Evolutionary conservation across 1,284 basidiomycete species (phyloP).

Genomic region (Apiotrichum gracile): DNA sequence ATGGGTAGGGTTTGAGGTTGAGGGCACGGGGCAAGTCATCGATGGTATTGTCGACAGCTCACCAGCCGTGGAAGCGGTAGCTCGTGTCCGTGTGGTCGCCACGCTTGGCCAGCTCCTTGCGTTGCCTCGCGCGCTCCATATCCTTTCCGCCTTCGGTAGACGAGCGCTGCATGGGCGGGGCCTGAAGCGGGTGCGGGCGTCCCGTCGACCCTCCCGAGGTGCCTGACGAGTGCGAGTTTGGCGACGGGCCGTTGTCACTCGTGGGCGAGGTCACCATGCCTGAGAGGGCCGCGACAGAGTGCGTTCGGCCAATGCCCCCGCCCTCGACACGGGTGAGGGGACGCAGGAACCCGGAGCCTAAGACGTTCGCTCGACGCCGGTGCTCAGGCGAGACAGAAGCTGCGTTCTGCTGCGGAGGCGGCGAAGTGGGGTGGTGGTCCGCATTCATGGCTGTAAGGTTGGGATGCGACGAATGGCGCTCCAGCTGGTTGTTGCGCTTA

Average conservation of each 20-base stretch:
- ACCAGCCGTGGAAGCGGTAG: slow-evolving; percentile 44
- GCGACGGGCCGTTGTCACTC: not conserved
- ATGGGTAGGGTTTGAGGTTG: not conserved
- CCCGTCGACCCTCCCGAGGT: not conserved
- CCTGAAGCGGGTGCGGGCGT: slow-evolving; percentile 4
- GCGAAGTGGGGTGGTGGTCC: slow-evolving; percentile 8
- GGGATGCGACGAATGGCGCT: slow-evolving; percentile 26
- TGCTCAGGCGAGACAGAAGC: slow-evolving; percentile 13
- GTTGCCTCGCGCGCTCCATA: slow-evolving; percentile 15
- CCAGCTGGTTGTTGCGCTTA: not conserved
- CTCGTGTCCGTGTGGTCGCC: slow-evolving; percentile 30
- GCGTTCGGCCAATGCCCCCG: slow-evolving; percentile 17
- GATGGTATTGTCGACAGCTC: not conserved
- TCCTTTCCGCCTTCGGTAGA: slow-evolving; percentile 28
- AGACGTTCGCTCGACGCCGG: slow-evolving; percentile 22
- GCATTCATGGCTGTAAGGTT: slow-evolving; percentile 10
- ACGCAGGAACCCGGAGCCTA: slow-evolving; percentile 33
- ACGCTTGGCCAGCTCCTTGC: slow-evolving; percentile 23
- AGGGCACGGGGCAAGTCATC: not conserved
- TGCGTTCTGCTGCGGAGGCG: not conserved
- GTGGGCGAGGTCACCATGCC: not conserved
- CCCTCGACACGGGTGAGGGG: slow-evolving; percentile 32
- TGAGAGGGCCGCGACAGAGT: slow-evolving; percentile 22
- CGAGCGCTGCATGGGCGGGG: slow-evolving; percentile 33
- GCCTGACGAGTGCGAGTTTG: not conserved